Conservation (phyloP, 345 rosid species). For the Heritiera littoralis region DNA sequence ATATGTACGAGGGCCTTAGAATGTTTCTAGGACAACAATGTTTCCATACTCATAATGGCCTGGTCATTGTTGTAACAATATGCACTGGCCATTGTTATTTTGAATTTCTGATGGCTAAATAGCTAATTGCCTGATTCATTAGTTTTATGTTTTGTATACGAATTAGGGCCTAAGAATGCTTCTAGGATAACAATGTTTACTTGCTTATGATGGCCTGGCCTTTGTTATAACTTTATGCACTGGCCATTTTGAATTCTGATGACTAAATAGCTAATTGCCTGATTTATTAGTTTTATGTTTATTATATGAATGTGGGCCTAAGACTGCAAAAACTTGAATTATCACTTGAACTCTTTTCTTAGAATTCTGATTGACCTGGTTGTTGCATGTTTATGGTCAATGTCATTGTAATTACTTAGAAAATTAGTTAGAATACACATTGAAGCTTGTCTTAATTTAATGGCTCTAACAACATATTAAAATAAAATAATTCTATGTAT, state of each 20-base stretch:
- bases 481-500: background rate
- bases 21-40: background rate
- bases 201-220: background rate
- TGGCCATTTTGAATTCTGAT: background rate
- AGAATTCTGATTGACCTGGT: background rate
- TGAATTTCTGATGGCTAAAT: constrained; percentile 2
- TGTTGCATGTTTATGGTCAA: background rate
- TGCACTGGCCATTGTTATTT: background rate
- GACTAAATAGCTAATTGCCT: background rate
- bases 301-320: background rate
- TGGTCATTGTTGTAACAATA: background rate
- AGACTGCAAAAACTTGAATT: background rate
- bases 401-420: background rate
- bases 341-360: background rate
- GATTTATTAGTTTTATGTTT: constrained; percentile 8
- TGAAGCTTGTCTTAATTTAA: background rate
- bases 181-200: background rate
- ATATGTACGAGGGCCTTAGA: background rate
- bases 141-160: constrained; percentile 2
- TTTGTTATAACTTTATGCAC: no score
- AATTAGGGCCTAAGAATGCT: constrained; percentile 6
- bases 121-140: background rate
- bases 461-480: background rate
- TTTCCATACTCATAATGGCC: background rate
- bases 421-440: background rate